Evolutionary conservation across 2,329 filamentous ascomycete species (phyloP).

Genomic region (Paraphaeosphaeria sporulosa): DNA sequence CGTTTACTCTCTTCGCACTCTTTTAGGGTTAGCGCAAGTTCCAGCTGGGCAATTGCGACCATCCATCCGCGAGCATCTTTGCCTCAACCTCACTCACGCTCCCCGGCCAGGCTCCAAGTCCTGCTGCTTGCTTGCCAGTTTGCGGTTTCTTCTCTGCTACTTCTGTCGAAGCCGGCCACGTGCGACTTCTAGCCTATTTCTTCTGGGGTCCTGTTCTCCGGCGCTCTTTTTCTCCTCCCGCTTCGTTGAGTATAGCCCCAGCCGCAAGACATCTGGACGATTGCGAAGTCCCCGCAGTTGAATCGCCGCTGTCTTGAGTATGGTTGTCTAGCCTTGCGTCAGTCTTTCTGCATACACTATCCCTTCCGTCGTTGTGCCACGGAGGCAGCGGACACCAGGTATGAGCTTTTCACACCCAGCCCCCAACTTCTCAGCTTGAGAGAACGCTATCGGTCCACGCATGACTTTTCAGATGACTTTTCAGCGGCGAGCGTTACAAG

Average conservation of each 20-base stretch:
- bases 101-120: background rate
- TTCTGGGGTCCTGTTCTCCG: conserved; percentile 38
- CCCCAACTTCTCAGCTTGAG: conserved; percentile 8
- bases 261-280: conserved; percentile 6
- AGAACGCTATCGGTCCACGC: background rate
- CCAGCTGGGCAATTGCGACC: conserved; percentile 9
- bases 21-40: conserved; percentile 5
- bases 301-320: conserved; percentile 17
- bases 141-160: background rate
- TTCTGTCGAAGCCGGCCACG: background rate
- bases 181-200: conserved; percentile 7
- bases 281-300: conserved; percentile 9
- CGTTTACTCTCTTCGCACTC: background rate
- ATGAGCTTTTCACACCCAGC: conserved; percentile 25
- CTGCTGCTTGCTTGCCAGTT: background rate
- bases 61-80: conserved; percentile 12
- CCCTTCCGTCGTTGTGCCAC: conserved; percentile 33
- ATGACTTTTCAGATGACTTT: background rate
- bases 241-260: conserved; percentile 16
- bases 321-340: conserved; percentile 26
- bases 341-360: conserved; percentile 23
- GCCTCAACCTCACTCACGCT: conserved; percentile 7
- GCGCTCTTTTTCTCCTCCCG: conserved; percentile 27
- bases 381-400: conserved; percentile 26
- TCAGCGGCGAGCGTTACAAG: background rate